These are phyloP conservation scores for Scleroderma citrinum DNA, from an alignment of 768 basidiomycete genomes.

Conservation along the genomic window DNA sequence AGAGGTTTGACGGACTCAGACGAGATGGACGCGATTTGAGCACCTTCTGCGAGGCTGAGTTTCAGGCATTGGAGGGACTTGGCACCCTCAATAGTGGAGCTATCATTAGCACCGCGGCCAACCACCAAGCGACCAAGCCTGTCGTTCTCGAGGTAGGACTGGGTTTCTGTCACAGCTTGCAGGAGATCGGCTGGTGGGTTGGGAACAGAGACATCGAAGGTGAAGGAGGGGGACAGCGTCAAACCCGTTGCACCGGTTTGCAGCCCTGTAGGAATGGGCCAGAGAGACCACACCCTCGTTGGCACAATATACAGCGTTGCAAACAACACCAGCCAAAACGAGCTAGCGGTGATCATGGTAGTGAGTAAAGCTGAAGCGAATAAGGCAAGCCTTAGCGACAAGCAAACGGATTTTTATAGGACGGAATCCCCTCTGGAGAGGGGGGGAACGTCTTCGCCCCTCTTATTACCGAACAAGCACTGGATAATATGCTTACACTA, in stretches of 20 bases:
- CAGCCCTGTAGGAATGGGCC: constrained; percentile 29
- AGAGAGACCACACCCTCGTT: constrained; percentile 14
- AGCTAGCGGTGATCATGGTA: too few species aligned
- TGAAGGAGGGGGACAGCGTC: constrained; percentile 20
- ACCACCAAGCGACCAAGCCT: constrained; percentile 36
- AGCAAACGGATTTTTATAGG: too few species aligned
- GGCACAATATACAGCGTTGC: constrained; percentile 2
- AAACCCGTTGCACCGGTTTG: constrained; percentile 23
- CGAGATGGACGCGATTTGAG: constrained; percentile 24
- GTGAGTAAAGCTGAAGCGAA: too few species aligned
- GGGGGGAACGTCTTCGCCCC: too few species aligned
- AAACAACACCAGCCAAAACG: constrained; percentile 9
- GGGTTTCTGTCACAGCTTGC: constrained; percentile 28
- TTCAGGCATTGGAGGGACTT: constrained; percentile 19
- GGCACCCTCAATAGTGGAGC: constrained; percentile 20
- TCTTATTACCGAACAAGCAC: too few species aligned
- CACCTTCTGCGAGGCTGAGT: constrained; percentile 18
- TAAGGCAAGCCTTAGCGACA: too few species aligned
- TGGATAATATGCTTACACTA: too few species aligned
- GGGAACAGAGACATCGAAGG: constrained; percentile 20
- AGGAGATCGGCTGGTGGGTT: constrained; percentile 29
- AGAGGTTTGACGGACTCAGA: constrained; percentile 31
- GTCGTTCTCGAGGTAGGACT: constrained; percentile 30
- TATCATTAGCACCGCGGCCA: constrained; percentile 32
- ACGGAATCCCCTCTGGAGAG: too few species aligned